Evolutionary conservation across 257 asterid genomes (phyloP).

Genomic region (Petunia secreta): DNA sequence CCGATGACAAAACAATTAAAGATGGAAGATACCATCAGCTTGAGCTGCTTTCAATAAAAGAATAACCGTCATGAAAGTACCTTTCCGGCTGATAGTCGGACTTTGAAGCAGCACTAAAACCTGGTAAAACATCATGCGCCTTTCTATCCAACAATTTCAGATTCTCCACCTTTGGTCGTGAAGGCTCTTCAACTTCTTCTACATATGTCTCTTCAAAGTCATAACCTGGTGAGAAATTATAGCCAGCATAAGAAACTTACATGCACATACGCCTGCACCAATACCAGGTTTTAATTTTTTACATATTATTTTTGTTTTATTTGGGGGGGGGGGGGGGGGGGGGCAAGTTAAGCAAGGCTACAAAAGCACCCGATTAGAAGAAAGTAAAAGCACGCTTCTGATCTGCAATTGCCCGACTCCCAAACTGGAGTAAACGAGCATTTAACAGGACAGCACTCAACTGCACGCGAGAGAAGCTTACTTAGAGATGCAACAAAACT

Average conservation of each 20-base stretch:
- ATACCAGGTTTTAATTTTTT: not conserved
- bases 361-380: conserved; percentile 14
- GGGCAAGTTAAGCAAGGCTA: not conserved
- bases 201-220: conserved; percentile 73
- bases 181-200: conserved; percentile 88
- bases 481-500: conserved; percentile 1
- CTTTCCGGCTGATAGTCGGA: conserved; percentile 67
- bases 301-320: no score
- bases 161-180: conserved; percentile 52
- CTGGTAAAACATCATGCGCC: conserved; percentile 64
- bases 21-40: not conserved
- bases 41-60: not conserved
- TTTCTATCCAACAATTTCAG: conserved; percentile 61
- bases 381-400: not conserved
- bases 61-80: conserved; percentile 41
- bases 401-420: not conserved
- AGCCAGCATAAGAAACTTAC: conserved; percentile 25
- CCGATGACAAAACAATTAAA: not conserved
- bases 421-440: not conserved
- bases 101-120: conserved; percentile 76
- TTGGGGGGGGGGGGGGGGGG: no score
- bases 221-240: conserved; percentile 57
- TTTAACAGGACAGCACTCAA: not conserved
- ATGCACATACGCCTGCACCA: not conserved
- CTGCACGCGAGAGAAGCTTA: not conserved